Evolutionary conservation across 2,329 filamentous ascomycete genomes (phyloP), one percentile per base, ranked within the genome.

Genomic region (Ceratocystis colombiana): DNA sequence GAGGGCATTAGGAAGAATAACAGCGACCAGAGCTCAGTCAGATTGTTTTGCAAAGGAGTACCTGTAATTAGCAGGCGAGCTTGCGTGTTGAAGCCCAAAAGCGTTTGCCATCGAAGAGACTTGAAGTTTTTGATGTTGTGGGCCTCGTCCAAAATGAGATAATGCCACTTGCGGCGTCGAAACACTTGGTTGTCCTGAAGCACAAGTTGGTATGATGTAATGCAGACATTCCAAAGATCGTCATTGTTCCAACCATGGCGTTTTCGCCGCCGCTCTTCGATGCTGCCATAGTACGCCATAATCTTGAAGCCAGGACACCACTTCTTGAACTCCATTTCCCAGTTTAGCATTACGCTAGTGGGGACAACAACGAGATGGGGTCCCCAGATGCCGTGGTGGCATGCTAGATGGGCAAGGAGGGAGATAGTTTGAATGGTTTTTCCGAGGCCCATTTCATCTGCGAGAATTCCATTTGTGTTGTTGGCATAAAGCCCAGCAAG

Each of bases 41-140:
- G 80, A 69, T 96, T 97, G 76, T 99, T 99, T 74, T 99, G 94
- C 28, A 99, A 80, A 1, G 95, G 94, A 0, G 94, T 99, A 67
- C 94, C 94, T 0, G 94, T 99, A 10, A 99, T 80, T 0, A 99
- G 78, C 10, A 99, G 82, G 44, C 94, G 85, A 33, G 92, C 87
- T 69, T 88, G 86, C 0, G 94, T 97, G 71, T 95, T 93, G 77
- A 99, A 95, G 0, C 89, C 94, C 25, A 99, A 84, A 69, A 99
- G 82, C 0, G 91, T 93, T 74, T 97, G 94, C 92, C 94, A 99
- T 69, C 93, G 82, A 74, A 96, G 92, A 1, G 93, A 96, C 72
- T 96, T 92, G 80, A 97, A 99, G 76, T 99, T 99, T 73, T 99
- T 97, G 81, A 99, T 99, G 76, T 99, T 97, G 78, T 99, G 94